Base-by-base conservation (phyloP, 805 yeast species). In the Maudiozyma bulderi region DNA sequence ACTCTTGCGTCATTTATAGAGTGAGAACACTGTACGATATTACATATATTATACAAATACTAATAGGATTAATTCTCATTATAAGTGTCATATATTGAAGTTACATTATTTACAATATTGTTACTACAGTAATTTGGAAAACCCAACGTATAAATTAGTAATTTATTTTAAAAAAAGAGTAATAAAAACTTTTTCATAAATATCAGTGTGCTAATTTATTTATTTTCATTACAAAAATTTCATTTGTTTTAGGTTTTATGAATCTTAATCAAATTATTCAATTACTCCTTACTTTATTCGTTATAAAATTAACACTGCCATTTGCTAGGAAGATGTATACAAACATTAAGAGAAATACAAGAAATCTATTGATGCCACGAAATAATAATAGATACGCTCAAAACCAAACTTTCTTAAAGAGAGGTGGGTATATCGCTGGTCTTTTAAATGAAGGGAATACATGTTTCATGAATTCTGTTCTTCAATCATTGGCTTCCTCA, bases 391-490 rank as follows among this genome's bases (percentile, higher is more conserved):
- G 32, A 8, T 30, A 32, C n/a, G 14, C 38, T 2, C 33, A 40
- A n/a, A 45, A 47, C 29, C 38, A 47, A 39, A 31, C 41, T 11
- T 47, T 82, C n/a, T 51, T 75, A 47, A 71, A 71, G 45, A 70
- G 74, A 47, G 91, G 91, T 50, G 90, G 90, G 1, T 77, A 76
- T 47, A 77, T 87, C 34, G 96, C 96, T 29, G 97, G 97, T 1
- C 73, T 90, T 37, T 75, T 78, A 50, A 90, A 90, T 62, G 95
- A 87, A 54, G 96, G 97, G 11, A 90, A 90, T 62, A 88, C 96
- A 0, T 90, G 97, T 65, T 90, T 90, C 59, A 88, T 89, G 95
- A 90, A 90, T 67, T 80, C 89, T 28, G 96, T 90, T 1, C 65
- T 90, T 30, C 97, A 90, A 64, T 77, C 86, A 14, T 67, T 89